Evolutionary conservation across 1,284 basidiomycete species (phyloP), one percentile per base, ranked within the genome.

Genomic region (Amylostereum areolatum): DNA sequence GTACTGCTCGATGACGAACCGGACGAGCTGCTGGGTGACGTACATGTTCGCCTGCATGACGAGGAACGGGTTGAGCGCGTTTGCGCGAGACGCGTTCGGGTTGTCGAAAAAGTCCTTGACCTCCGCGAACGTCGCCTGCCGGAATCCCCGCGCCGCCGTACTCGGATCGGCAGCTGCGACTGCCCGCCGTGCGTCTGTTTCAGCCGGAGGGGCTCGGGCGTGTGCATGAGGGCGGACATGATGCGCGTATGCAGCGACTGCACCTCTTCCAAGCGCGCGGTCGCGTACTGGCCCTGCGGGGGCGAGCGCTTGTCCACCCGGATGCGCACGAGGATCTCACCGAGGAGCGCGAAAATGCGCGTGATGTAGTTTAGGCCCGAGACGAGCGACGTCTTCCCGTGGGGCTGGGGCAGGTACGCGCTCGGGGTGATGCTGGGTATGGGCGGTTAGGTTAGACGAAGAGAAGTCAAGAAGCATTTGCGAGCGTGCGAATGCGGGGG

Each of bases 21-120:
- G 85, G 51, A 89, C 88, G 50, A 92, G 80, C 89, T 93, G 90
- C 89, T 92, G 89, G 11, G 90, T 92, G 54, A 92, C 90, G 60
- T 88, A 93, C 39, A 92, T 71, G 60, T 93, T 93, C 32, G 86
- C 86, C 64, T 92, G 90, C 78, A 91, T 89, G 43, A 93, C 90
- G 40, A 92, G 73, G 73, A 89, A 93, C 11, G 87, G 85, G 63
- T 94, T 92, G 50, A 88, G 75, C 1, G 89, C 89, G 57, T 89
- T 87, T 47, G 81, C 85, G 28, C 87, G 78, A 9, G 82, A 88
- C 3, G 89, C 88, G 55, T 89, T 88, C 12, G 91, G 89, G 61
- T 92, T 89, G 56, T 90, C 85, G 62, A 94, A 92, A 64, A 92
- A 89, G 63, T 91, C 85, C 62, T 86, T 89, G 56, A 94, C 85